Base-by-base conservation (phyloP, 23 red algal species). In the Gracilaria domingensis region DNA sequence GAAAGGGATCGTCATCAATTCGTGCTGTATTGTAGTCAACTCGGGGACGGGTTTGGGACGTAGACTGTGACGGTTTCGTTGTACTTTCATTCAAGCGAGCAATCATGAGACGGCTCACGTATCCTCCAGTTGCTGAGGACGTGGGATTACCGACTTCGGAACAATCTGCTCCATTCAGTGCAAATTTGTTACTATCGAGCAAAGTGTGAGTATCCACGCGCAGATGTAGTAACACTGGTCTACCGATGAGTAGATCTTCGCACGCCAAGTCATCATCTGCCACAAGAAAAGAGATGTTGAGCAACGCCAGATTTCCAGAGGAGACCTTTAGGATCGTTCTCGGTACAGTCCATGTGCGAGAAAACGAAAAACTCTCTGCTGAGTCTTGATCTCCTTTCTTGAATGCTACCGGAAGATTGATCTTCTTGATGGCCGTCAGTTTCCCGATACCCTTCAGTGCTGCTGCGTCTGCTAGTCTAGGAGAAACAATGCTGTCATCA, bases 1-100 rank as follows among this genome's bases (percentile, higher is more conserved):
- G 79, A 5, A 82, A 82, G 21, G 50, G 79, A 18, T 82, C 79
- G 60, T 82, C 50, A 7, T 29, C 79, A 24, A 7, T 1, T 33
- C 79, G 3, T 20, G 79, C 79, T 2, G 21, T 12, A 11, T 34
- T 4, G 50, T 82, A 77, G n/a, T 48, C 12, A 2, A 77, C 72
- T 8, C 38, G 23, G 8, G 72, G 42, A 32, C 72, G 72, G 42
- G n/a, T n/a, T n/a, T n/a, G n/a, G n/a, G n/a, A n/a, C n/a, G n/a
- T n/a, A n/a, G n/a, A n/a, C n/a, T n/a, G n/a, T n/a, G n/a, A n/a
- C n/a, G n/a, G n/a, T n/a, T n/a, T n/a, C n/a, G n/a, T n/a, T n/a
- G 35, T 28, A 30, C 6, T 77, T 24, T 30, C 5, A 7, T 77
- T 45, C 7, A 77, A 6, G 2, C 72, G 72, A 34, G 72, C 72